Percentiles rank a stretch among this genome's conserved stretches.
These are phyloP conservation scores for Colletotrichum kahawae DNA, from an alignment of 2,329 filamentous ascomycete species.

Conservation along the genomic window DNA sequence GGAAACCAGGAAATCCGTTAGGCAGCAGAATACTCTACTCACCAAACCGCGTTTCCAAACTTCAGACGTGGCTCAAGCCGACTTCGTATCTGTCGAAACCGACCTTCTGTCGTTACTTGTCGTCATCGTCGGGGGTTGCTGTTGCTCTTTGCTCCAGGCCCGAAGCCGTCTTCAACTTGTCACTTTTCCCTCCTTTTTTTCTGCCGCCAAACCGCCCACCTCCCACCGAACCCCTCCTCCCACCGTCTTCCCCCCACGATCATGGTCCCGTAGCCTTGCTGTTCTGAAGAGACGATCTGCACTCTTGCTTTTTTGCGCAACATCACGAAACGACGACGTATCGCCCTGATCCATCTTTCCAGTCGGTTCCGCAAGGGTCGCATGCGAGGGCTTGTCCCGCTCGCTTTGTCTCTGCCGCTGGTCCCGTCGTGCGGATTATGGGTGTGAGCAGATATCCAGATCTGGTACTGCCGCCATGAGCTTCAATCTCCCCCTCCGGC, in stretches of 20 bases:
- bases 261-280: constrained; percentile 20
- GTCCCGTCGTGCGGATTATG: constrained; percentile 9
- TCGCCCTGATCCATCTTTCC: not conserved
- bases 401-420: constrained; percentile 1
- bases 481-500: constrained; percentile 56
- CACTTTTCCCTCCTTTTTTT: constrained; percentile 15
- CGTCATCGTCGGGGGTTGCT: constrained; percentile 7
- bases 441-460: constrained; percentile 12
- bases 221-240: constrained; percentile 18
- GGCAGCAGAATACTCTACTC: constrained; percentile 17
- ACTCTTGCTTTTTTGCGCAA: not conserved
- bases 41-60: not conserved
- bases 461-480: constrained; percentile 43
- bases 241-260: constrained; percentile 10
- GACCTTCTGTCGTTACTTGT: not conserved
- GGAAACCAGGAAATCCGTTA: constrained; percentile 10
- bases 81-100: not conserved
- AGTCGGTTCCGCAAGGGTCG: not conserved
- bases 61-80: constrained; percentile 14
- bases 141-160: not conserved
- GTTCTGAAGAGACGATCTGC: constrained; percentile 13
- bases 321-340: not conserved
- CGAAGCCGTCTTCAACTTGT: not conserved
- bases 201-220: constrained; percentile 7
- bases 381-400: constrained; percentile 14